Evolutionary conservation across 192 early-diverging fungal species (phyloP), one percentile per base, ranked within the genome.

Genomic region (Coemansia sp.): DNA sequence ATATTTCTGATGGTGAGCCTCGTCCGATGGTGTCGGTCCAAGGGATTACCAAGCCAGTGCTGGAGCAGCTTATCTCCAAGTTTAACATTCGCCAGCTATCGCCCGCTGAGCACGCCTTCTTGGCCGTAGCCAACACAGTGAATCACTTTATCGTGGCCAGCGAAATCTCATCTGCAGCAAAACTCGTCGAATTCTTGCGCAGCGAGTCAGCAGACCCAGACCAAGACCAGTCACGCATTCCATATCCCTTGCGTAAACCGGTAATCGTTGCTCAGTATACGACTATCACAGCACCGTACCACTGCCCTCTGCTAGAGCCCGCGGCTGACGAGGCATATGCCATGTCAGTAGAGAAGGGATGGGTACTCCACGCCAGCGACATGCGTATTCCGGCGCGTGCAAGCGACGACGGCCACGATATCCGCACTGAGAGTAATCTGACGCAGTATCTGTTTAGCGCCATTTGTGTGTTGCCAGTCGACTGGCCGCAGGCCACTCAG

Each of bases 221-320:
- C 21, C 45, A 67, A 14, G 68, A 82, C 32, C 93, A 95, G 76
- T 88, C 88, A 41, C 88, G 89, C 46, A 78, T 95, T 23, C 93
- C 94, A 12, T 87, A 84, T 73, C 88, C 86, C 32, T 87, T 93
- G 75, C 89, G 94, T 64, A 94, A 92, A 58, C 85, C 94, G 64
- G 87, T 90, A 70, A 90, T 96, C 50, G 84, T 85, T 7, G 87
- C 88, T 17, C 87, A 91, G 51, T 97, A 94, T 82, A 83, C 96
- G 66, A 90, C 91, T 21, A 93, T 96, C 55, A 88, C 93, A 27
- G 93, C 88, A 51, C 95, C 96, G 21, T 98, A 96, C 89, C 81
- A 84, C 31, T 70, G 72, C 48, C 15, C 15, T 9, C 44, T 77
- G 1, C 69, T 72, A 1, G 32, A 66, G 17, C 10, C 34, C 1